These are phyloP conservation scores for Pichia sp. DNA, from an alignment of 1,139 yeast species.

Conservation along the genomic window DNA sequence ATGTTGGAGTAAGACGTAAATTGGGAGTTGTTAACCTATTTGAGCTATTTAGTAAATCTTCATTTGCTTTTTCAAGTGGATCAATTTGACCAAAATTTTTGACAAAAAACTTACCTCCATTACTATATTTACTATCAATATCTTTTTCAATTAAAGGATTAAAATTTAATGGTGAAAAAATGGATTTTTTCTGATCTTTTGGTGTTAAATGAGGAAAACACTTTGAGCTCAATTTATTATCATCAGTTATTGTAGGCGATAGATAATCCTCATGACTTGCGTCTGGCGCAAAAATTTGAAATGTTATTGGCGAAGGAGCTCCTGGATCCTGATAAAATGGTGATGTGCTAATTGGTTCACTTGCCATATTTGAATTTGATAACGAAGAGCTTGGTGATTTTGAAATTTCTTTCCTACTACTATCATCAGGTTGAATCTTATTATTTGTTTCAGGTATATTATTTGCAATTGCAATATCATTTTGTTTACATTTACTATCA, in stretches of 20 bases:
- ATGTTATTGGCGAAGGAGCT: conserved; percentile 67
- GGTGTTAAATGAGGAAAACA: conserved; percentile 7
- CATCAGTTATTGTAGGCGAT: conserved; percentile 6
- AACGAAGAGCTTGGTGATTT: neutral
- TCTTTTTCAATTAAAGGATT: conserved; percentile 70
- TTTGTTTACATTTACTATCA: neutral
- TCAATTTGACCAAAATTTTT: conserved; percentile 15
- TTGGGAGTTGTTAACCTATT: neutral
- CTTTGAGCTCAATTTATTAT: neutral
- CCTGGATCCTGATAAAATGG: conserved; percentile 76
- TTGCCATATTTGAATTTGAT: neutral
- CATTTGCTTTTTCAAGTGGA: neutral
- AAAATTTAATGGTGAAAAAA: conserved; percentile 74
- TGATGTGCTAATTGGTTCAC: conserved; percentile 6
- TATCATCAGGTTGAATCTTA: neutral
- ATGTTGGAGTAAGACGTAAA: neutral
- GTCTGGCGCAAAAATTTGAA: conserved; percentile 43
- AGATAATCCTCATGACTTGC: conserved; percentile 18
- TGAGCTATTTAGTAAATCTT: neutral
- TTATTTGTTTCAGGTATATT: neutral
- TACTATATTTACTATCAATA: conserved; percentile 75
- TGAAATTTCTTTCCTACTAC: neutral
- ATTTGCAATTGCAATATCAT: neutral
- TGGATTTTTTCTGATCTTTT: conserved; percentile 38
- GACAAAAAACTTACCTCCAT: conserved; percentile 80